Evolutionary conservation across 2,329 filamentous ascomycete species (phyloP).

Genomic region (Ophiosphaerella herpotricha): DNA sequence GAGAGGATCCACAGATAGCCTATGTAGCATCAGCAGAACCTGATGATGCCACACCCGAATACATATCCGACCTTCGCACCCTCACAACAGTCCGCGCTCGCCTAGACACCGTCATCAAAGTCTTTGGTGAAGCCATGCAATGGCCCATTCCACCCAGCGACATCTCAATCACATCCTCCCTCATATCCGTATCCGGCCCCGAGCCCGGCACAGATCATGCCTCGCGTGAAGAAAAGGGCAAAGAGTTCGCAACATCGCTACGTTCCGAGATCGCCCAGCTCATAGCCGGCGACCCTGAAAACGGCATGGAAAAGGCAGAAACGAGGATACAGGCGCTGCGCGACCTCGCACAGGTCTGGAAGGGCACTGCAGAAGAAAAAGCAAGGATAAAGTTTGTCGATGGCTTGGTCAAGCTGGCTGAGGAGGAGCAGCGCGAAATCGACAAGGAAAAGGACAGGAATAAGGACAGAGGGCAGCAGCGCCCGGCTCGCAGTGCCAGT

Average conservation of each 20-base stretch:
- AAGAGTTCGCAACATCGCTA: slow-evolving; percentile 73
- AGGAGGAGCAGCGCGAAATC: slow-evolving; percentile 65
- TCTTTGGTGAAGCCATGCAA: slow-evolving; percentile 93
- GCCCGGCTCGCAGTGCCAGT: slow-evolving; percentile 28
- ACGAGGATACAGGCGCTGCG: slow-evolving; percentile 77
- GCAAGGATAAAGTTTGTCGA: slow-evolving; percentile 82
- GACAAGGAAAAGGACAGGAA: slow-evolving; percentile 44
- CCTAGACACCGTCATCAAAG: slow-evolving; percentile 87
- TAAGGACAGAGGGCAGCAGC: slow-evolving; percentile 22
- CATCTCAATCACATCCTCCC: slow-evolving; percentile 78
- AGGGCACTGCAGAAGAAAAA: slow-evolving; percentile 93
- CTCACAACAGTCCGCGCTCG: slow-evolving; percentile 79
- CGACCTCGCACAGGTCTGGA: slow-evolving; percentile 81
- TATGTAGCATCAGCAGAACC: not conserved
- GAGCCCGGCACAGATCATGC: slow-evolving; percentile 69
- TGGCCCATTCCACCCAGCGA: slow-evolving; percentile 91
- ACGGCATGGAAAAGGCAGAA: slow-evolving; percentile 74
- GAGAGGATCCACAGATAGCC: not conserved
- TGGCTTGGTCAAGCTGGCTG: slow-evolving; percentile 76
- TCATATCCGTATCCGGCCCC: slow-evolving; percentile 87
- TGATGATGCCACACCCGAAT: slow-evolving; percentile 44
- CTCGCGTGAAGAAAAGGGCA: slow-evolving; percentile 83
- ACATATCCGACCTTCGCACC: slow-evolving; percentile 79
- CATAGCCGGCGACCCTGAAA: slow-evolving; percentile 58
- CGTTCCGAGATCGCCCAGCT: slow-evolving; percentile 73